Evolutionary conservation across 371 early-diverging fungal genomes (phyloP), one percentile per base, ranked within the genome.

Genomic region (Batrachochytrium dendrobatidis): DNA sequence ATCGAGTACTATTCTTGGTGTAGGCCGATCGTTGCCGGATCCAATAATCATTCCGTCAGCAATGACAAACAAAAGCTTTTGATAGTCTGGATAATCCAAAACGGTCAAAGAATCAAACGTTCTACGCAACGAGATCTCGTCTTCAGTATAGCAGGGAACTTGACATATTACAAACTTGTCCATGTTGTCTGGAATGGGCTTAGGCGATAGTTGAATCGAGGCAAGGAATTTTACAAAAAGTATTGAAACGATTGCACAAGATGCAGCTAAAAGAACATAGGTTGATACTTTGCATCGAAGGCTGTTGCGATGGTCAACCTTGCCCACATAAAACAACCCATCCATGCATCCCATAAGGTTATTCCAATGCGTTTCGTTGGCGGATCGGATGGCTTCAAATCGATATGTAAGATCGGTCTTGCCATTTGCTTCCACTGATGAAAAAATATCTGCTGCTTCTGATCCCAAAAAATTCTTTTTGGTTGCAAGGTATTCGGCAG

Each of bases 131-230:
- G 94, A 94, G 29, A 91, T 93, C 65, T 88, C 88, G 53, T 88
- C 94, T 72, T 99, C 99, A 1, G 97, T 94, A 74, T 98, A 99
- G 76, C 97, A 97, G 15, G 99, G 95, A 22, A 86, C 70, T 52
- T 74, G 86, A 68, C 92, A 86, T 48, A 99, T 87, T 18, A 92
- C 87, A 71, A 94, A 96, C 71, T 87, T 86, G 52, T 89, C 86
- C 34, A 88, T 86, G 24, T 84, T 84, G 60, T 90, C 87, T 0
- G 92, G 92, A 0, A 84, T 83, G 3, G 81, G 46, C n/a, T 72
- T 66, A 12, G 79, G 65, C 0, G 87, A 84, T 39, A 92, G 78
- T 61, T 90, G 91, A 64, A 95, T 71, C 1, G 95, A 93, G 3
- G 93, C 90, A 63, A 94, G 75, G 53, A 72, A 72, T 52, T 95